phyloP scores from a whole-genome alignment of 768 basidiomycete genomes.

The Termitomyces sp. region DNA sequence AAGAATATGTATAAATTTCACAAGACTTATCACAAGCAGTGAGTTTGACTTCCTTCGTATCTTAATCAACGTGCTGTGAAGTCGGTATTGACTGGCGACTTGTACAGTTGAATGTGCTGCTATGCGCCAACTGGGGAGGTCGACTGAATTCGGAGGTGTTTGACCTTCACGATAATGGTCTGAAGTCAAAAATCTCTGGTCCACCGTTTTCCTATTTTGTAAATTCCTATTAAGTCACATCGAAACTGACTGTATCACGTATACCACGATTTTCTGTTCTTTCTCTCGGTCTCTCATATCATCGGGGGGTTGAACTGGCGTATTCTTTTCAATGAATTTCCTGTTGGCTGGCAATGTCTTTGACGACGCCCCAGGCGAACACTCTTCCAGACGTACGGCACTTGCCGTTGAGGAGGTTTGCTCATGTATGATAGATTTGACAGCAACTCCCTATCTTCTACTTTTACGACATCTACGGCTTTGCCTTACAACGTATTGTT shows the following conservation, averaged over 20 bases:
- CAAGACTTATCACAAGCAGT: neutral
- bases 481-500: neutral
- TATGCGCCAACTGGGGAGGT: neutral
- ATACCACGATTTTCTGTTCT: neutral
- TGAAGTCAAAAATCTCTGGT: too few relatives aligned
- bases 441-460: neutral
- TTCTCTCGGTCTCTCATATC: too few relatives aligned
- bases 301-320: neutral
- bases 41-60: neutral
- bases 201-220: neutral
- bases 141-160: neutral
- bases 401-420: neutral
- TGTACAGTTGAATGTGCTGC: neutral
- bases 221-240: neutral
- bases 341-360: neutral
- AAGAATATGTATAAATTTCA: too few relatives aligned
- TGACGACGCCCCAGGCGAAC: neutral
- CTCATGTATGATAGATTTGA: neutral
- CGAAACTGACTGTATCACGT: too few relatives aligned
- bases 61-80: neutral
- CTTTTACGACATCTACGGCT: neutral
- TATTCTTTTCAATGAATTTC: neutral
- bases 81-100: neutral
- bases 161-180: neutral
- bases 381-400: neutral